Base-by-base conservation (phyloP, 208 protist species). In the Leptomonas pyrrhocoris region DNA sequence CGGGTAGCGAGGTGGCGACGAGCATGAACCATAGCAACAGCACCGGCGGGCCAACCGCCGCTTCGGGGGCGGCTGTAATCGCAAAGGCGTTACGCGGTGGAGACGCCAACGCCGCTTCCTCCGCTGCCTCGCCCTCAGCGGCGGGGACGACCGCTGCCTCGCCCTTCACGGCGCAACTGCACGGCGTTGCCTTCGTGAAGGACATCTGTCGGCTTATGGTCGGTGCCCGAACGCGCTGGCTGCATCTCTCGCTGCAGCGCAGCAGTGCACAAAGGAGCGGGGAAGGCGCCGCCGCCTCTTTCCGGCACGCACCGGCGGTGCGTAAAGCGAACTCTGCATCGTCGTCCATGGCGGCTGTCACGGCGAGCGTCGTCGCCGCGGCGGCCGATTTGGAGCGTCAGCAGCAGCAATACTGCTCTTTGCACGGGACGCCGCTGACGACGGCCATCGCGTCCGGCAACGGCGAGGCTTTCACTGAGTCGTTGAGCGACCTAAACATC, bases 151-250 rank as follows among this genome's bases (percentile, higher is more conserved):
- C 42, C 23, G 27, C 21, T 3, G 23, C 54, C 9, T 25, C 68
- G 0, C 77, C 75, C 27, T 74, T 88, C 54, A 75, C 67, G 12
- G 74, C 74, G 13, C 86, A 86, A 60, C 73, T 93, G 61, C 79
- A 88, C 19, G 69, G 79, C 9, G 79, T 83, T n/a, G 73, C 80
- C 2, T 89, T 84, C 60, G 62, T 86, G 23, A 89, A 86, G 58
- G 87, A 93, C 67, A 45, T 93, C n/a, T 90, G 84, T 59, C 69
- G 63, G 25, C 56, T 93, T 2, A 59, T 73, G 45, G 21, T 74
- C 0, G 77, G 77, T 9, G 54, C 43, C n/a, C 67, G 51, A 12
- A 64, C 77, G 36, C 65, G 64, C n/a, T 74, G 71, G 62, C 57
- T 81, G 59, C n/a, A 68, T 21, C 61, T 78, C 42, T 69, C 54